These are phyloP conservation scores for Solanum tarijense DNA, from an alignment of 257 asterid species.

Conservation along the genomic window DNA sequence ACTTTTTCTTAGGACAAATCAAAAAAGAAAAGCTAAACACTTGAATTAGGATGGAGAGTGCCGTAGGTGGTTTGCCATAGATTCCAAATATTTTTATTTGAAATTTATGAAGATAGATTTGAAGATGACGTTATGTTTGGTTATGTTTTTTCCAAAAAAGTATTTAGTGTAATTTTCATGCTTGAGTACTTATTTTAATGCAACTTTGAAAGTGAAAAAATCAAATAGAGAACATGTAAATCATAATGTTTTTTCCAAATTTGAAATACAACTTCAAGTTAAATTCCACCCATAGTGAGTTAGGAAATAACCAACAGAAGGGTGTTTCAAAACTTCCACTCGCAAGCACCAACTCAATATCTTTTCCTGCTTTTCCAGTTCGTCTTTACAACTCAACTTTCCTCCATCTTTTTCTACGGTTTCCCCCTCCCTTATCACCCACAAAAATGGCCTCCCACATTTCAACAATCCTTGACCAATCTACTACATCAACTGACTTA, in stretches of 20 bases:
- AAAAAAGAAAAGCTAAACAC: neutral
- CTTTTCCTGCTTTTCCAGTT: constrained; percentile 3
- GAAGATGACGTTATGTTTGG: neutral
- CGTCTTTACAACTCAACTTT: constrained; percentile 4
- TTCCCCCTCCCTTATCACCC: no score
- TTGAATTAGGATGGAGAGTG: neutral
- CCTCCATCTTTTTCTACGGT: neutral
- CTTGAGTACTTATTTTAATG: neutral
- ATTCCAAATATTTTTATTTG: neutral
- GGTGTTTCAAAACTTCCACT: neutral
- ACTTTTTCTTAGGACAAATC: neutral
- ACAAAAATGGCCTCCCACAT: neutral
- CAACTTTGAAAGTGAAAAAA: neutral
- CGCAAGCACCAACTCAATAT: constrained; percentile 17
- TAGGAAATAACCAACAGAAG: neutral
- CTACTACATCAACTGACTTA: neutral
- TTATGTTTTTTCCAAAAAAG: no score
- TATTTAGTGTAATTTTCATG: neutral
- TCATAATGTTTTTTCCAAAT: no score
- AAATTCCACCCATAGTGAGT: constrained; percentile 41
- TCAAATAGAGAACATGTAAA: neutral
- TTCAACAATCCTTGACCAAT: neutral
- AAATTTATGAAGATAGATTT: neutral
- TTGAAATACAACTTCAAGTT: neutral
- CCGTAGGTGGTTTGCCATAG: neutral